Conservation (phyloP, 2,329 filamentous ascomycete genomes). For the Basipetospora chlamydospora region DNA sequence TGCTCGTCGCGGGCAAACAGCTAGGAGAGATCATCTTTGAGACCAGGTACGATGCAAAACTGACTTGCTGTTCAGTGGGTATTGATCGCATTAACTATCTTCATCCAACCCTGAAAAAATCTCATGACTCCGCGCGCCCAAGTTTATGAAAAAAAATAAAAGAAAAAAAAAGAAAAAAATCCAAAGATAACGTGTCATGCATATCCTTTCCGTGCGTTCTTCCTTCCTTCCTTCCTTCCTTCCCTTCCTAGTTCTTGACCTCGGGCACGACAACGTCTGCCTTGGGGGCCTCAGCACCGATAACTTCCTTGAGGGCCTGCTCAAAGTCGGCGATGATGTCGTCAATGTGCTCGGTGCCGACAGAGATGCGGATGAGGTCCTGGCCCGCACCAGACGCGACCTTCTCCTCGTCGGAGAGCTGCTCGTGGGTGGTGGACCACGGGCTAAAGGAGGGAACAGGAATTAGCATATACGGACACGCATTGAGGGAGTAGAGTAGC, state of each 20-base stretch:
- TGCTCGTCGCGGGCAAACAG: too few species aligned
- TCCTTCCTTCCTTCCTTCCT: neutral
- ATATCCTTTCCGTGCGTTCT: neutral
- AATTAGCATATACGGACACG: too few species aligned
- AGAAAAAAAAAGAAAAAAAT: too few species aligned
- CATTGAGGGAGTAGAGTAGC: too few species aligned
- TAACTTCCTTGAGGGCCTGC: slow-evolving; percentile 50
- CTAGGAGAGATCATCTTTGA: too few species aligned
- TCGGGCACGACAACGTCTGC: slow-evolving; percentile 5
- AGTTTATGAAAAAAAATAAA: too few species aligned
- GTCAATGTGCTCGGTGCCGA: slow-evolving; percentile 92
- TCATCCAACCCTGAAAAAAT: too few species aligned
- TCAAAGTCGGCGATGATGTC: slow-evolving; percentile 94
- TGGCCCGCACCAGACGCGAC: slow-evolving; percentile 68
- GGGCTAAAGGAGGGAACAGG: slow-evolving; percentile 29
- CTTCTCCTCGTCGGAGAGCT: slow-evolving; percentile 73
- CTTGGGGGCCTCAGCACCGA: neutral
- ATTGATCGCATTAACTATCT: too few species aligned
- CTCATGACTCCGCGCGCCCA: too few species aligned
- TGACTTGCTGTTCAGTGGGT: too few species aligned
- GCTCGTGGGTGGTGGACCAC: slow-evolving; percentile 90
- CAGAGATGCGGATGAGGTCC: slow-evolving; percentile 88
- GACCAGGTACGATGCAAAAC: too few species aligned
- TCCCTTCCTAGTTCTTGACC: neutral
- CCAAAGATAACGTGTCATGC: too few species aligned